Evolutionary conservation across 2,329 filamentous ascomycete genomes (phyloP), one percentile per base, ranked within the genome.

Genomic region (Diplodia sapinea): DNA sequence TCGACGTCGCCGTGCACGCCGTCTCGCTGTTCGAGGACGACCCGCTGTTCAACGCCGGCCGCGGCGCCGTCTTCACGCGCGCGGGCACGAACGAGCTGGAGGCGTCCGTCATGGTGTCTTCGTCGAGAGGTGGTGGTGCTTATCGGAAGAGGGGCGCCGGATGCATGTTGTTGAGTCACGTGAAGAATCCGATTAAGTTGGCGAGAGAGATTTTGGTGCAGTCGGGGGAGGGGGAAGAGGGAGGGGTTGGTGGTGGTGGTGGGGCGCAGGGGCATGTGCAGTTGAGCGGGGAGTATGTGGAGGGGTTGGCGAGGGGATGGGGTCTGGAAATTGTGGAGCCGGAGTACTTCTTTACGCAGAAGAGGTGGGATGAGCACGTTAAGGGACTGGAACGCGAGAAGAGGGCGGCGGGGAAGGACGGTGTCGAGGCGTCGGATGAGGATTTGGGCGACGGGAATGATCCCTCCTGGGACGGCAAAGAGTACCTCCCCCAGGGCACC

Each of bases 1-100:
- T 97, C 15, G 88, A 92, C 66, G 86, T 88, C 0, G 92, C 92
- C 1, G 89, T 90, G 1, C 86, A 89, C 76, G 93, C 93, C 54
- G 92, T 96, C 12, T 82, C 83, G 1, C 84, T 89, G 31, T 86
- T 97, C 17, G 93, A 97, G 80, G 84, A 96, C 74, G 87, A 93
- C 74, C 29, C 59, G 17, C 59, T 63, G 13, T 63, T 95, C 85
- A 97, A 97, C 80, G 88, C 89, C 68, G 93, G 89, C 8, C 89
- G 88, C 73, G 94, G 94, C 65, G 91, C 93, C 62, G 93, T 96
- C 23, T 97, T 96, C 78, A 96, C 92, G 0, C 87, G 89, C 62
- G 89, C 90, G 71, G 94, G 93, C 20, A 86, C 89, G 70, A 93
- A 94, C 76, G 91, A 97, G 80, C 88, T 96, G 69, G 93, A 97